Evolutionary conservation across 768 basidiomycete species (phyloP), one percentile per base, ranked within the genome.

Genomic region (Amanita molliuscula): DNA sequence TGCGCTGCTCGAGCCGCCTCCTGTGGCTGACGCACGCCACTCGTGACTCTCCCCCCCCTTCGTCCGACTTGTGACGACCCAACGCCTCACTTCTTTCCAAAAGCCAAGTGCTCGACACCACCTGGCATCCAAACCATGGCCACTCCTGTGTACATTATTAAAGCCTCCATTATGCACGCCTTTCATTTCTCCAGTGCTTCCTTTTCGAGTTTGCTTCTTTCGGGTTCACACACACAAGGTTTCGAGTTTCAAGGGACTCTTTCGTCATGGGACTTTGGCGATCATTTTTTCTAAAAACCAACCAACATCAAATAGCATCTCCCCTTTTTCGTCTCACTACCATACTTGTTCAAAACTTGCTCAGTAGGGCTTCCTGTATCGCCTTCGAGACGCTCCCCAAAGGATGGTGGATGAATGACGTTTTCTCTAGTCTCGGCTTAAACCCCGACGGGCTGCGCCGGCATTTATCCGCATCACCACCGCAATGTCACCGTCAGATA

Each of bases 231-330:
- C 42, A 44, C 38, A 44, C 42, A 44, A 44, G 42, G 42, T 44
- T 44, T 44, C 25, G 42, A 28, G 42, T 44, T 44, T 44, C 42
- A 44, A 44, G 42, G 42, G 42, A 44, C 41, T 42, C 42, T 43
- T 23, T 44, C 42, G 15, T 44, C 42, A 44, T 44, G 42, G 42
- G 42, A 44, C 42, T 26, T 44, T 44, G 42, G 42, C 42, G 25
- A 44, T 44, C 25, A 44, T 44, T 44, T 44, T 44, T 44, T 44
- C 18, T 40, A 40, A 40, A 23, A 44, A 26, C 42, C 9, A 21
- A 42, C 15, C 41, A 42, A 25, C 41, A 42, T 28, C 25, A 41
- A 37, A 37, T 37, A 37, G 21, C 40, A 42, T 42, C 41, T 25
- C 36, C 21, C 38, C 38, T 18, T 44, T 16, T 28, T 26, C 26